These are phyloP conservation scores for thale cress (Arabidopsis thaliana) DNA, from an alignment of 345 rosid species.

Conservation along the genomic window DNA sequence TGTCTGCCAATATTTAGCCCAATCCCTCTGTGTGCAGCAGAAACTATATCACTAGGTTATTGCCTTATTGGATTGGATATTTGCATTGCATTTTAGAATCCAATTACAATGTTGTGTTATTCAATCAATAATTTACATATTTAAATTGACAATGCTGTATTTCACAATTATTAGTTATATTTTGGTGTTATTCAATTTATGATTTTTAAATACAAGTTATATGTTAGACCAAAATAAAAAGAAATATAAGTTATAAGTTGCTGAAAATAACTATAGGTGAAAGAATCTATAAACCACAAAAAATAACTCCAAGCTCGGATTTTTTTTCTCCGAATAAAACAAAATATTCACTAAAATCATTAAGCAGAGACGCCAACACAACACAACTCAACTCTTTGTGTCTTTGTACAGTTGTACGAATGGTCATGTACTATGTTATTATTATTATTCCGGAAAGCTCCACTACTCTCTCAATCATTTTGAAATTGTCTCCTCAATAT, in stretches of 20 bases:
- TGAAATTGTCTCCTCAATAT: not conserved
- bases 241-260: too few species aligned
- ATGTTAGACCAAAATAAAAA: not conserved
- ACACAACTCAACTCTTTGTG: constrained; percentile 37
- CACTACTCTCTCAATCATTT: constrained; percentile 16
- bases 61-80: not conserved
- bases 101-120: not conserved
- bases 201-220: not conserved
- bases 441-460: constrained; percentile 33
- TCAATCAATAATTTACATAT: not conserved
- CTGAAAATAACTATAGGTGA: not conserved
- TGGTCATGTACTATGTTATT: constrained; percentile 27
- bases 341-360: not conserved
- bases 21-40: not conserved
- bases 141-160: too few species aligned
- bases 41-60: not conserved
- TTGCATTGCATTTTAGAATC: not conserved
- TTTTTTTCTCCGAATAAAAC: not conserved
- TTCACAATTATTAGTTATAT: too few species aligned
- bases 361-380: constrained; percentile 21
- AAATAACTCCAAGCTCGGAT: not conserved
- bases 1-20: not conserved
- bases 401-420: constrained; percentile 24
- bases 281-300: not conserved
- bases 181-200: not conserved